A percentile compares a stretch with the other conserved stretches of the same genome.
These are phyloP conservation scores for Centaurea solstitialis DNA, from an alignment of 129 eudicot genomes.

Conservation along the genomic window DNA sequence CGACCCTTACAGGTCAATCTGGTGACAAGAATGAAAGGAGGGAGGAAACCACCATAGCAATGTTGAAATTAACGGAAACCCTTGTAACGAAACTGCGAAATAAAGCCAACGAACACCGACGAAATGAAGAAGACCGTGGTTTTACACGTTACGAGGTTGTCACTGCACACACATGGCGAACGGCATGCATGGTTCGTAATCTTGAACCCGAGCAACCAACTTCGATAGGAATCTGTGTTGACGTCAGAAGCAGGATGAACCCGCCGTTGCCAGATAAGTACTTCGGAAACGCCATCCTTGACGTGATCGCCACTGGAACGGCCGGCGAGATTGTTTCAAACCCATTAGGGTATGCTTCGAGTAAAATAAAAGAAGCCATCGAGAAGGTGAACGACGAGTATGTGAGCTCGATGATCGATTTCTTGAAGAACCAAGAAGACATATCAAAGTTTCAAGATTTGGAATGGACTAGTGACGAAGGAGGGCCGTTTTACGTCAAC, in stretches of 20 bases:
- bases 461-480: constrained; percentile 20
- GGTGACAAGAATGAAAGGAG: constrained; percentile 22
- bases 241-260: constrained; percentile 39
- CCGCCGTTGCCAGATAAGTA: constrained; percentile 58
- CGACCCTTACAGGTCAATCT: constrained; percentile 37
- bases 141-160: constrained; percentile 56
- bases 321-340: constrained; percentile 43
- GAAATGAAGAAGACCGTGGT: not conserved
- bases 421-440: constrained; percentile 46
- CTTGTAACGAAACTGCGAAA: constrained; percentile 40
- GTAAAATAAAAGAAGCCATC: constrained; percentile 42
- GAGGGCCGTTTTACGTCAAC: constrained; percentile 45
- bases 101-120: constrained; percentile 34
- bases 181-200: constrained; percentile 47
- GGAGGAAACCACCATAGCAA: constrained; percentile 34
- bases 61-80: constrained; percentile 38
- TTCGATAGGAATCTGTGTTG: constrained; percentile 29
- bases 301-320: constrained; percentile 37
- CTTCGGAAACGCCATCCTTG: constrained; percentile 67
- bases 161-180: constrained; percentile 65
- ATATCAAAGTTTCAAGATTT: constrained; percentile 44
- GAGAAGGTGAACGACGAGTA: constrained; percentile 43
- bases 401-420: constrained; percentile 46
- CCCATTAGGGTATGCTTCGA: constrained; percentile 46
- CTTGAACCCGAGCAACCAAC: constrained; percentile 44